Evolutionary conservation across 495 filamentous ascomycete genomes (phyloP), one percentile per base, ranked within the genome.

Genomic region (Pyronema domesticum): DNA sequence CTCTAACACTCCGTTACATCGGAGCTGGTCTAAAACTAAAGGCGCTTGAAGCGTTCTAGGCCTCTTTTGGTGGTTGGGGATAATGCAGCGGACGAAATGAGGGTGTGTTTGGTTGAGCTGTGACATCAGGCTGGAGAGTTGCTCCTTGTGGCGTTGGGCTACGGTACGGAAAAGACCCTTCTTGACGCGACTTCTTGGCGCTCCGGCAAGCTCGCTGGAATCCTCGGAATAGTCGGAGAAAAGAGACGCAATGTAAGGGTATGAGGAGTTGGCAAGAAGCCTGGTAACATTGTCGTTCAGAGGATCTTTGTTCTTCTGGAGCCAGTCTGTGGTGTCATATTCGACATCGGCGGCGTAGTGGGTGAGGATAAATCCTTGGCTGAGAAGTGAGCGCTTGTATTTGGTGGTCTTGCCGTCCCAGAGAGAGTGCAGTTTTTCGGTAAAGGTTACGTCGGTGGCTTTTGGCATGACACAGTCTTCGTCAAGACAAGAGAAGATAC

Each of bases 401-500:
- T 99, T 96, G 36, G 81, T 76, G 35, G 87, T 89, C 68, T 94
- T 95, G 55, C 85, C 81, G 67, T 99, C 89, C 91, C 93, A 99
- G 18, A 96, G 75, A 1, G 82, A 85, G 67, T 99, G 85, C 8
- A 99, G 76, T 68, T 99, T 99, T 62, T 99, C 93, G 0, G 89
- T 95, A 60, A 99, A 99, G 9, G 83, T 82, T 65, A 85, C 94
- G 64, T 99, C 93, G 6, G 87, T 95, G 7, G 93, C 93, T 65
- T 96, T 99, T 10, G 93, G 93, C 93, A 99, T 99, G 33, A 99
- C 93, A 49, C 80, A 89, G 67, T 99, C 93, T 69, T 99, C 93
- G 61, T 99, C 93, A 6, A 99, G 73, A 66, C 93, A 99, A 0
- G 91, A 96, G 65, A 99, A 99, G 47, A 99, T 94, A 68, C 93